phyloP scores from a whole-genome alignment of 331 rosid genomes.

The Malus hybrid region DNA sequence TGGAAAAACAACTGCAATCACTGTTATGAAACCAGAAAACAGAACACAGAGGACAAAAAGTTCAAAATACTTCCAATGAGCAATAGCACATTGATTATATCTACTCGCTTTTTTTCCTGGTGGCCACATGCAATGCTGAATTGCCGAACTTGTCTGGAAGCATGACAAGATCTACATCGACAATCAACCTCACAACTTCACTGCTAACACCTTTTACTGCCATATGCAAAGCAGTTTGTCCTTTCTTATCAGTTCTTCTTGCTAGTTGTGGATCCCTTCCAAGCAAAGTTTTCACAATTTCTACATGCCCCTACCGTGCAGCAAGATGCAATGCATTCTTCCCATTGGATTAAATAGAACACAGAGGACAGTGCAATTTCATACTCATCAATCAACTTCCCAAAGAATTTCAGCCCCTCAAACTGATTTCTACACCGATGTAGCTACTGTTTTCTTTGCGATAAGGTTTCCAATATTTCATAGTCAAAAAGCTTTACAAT shows the following conservation, averaged over 20 bases:
- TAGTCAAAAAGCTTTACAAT: too few species aligned
- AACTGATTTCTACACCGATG: too few species aligned
- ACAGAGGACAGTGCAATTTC: too few species aligned
- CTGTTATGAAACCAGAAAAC: too few species aligned
- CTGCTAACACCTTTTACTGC: conserved; percentile 76
- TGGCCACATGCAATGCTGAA: conserved; percentile 80
- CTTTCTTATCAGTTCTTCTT: conserved; percentile 76
- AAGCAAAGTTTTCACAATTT: conserved; percentile 46
- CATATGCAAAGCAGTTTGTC: conserved; percentile 86
- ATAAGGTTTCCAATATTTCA: too few species aligned
- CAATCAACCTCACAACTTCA: conserved; percentile 68
- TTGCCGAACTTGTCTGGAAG: conserved; percentile 80
- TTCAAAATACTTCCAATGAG: not conserved
- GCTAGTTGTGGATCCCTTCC: conserved; percentile 60
- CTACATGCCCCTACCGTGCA: conserved; percentile 74
- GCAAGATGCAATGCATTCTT: conserved; percentile 84
- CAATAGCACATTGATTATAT: conserved; percentile 71
- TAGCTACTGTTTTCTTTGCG: too few species aligned
- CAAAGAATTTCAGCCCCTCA: too few species aligned
- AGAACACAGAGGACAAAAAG: too few species aligned
- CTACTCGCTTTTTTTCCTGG: conserved; percentile 67
- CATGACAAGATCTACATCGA: conserved; percentile 54
- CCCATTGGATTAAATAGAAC: conserved; percentile 44
- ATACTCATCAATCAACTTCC: too few species aligned
- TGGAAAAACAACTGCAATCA: too few species aligned